These are phyloP conservation scores for Alternaria triticimaculans DNA, from an alignment of 2,329 filamentous ascomycete species.

Conservation along the genomic window DNA sequence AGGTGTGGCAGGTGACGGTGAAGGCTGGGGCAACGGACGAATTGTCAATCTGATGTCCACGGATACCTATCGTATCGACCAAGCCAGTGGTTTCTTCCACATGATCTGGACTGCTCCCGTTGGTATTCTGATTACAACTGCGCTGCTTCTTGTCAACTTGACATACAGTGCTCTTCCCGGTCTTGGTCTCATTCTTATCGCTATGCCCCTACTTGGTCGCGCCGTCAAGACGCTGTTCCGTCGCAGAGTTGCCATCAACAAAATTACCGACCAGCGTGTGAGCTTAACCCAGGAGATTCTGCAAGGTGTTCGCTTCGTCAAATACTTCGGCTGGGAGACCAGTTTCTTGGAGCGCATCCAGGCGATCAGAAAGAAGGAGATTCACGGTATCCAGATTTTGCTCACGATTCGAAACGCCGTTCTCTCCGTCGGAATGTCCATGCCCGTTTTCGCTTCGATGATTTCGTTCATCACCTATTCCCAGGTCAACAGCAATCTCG, in stretches of 20 bases:
- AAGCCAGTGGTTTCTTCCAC: conserved; percentile 87
- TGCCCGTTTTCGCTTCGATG: conserved; percentile 96
- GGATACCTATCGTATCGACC: conserved; percentile 91
- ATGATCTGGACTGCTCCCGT: conserved; percentile 88
- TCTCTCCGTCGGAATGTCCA: conserved; percentile 80
- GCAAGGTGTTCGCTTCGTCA: conserved; percentile 90
- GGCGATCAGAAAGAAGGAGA: conserved; percentile 76
- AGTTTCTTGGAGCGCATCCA: conserved; percentile 81
- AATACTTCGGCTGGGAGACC: conserved; percentile 94
- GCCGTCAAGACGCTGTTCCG: conserved; percentile 79
- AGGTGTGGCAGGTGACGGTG: conserved; percentile 70
- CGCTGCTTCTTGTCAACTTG: conserved; percentile 83
- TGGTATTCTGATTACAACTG: conserved; percentile 76
- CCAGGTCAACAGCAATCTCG: conserved; percentile 69
- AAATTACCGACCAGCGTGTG: conserved; percentile 90
- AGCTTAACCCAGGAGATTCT: conserved; percentile 91
- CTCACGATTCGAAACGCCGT: conserved; percentile 85
- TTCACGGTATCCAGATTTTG: conserved; percentile 81
- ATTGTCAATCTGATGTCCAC: conserved; percentile 95
- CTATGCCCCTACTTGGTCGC: conserved; percentile 76
- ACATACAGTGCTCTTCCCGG: conserved; percentile 89
- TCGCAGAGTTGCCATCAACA: conserved; percentile 83
- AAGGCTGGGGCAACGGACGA: conserved; percentile 90
- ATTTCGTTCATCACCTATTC: conserved; percentile 85
- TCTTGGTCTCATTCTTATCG: conserved; percentile 80